phyloP scores from a whole-genome alignment of 2,329 filamentous ascomycete genomes.

The Sporothrix inflata region DNA sequence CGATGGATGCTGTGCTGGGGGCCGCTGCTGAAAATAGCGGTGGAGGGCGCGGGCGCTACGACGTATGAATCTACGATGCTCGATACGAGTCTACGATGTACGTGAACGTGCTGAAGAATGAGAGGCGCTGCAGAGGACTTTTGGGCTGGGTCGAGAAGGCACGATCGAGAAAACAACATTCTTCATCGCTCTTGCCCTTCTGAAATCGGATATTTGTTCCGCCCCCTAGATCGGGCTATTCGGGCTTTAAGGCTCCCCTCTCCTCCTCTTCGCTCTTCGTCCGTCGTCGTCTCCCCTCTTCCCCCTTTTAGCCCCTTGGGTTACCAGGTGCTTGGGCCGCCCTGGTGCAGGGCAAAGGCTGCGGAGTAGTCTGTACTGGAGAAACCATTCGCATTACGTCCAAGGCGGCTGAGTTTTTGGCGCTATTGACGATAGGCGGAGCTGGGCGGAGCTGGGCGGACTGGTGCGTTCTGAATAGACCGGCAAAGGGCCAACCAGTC shows the following conservation, averaged over 20 bases:
- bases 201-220: not conserved
- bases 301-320: not conserved
- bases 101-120: not conserved
- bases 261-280: not conserved
- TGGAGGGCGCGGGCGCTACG: not conserved
- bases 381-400: not conserved
- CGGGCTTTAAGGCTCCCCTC: not conserved
- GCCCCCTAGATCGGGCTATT: not conserved
- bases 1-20: not conserved
- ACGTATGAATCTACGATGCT: not conserved
- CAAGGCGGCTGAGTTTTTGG: slow-evolving; percentile 7
- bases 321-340: slow-evolving; percentile 23
- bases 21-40: not conserved
- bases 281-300: not conserved
- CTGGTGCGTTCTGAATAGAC: too few species aligned
- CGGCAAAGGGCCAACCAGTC: not conserved
- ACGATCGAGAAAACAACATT: not conserved
- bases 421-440: not conserved
- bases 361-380: too few species aligned
- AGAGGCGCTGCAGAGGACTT: not conserved
- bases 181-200: not conserved
- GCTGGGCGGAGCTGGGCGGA: not conserved
- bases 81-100: not conserved
- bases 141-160: not conserved
- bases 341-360: not conserved